phyloP scores from a whole-genome alignment of 2,329 filamentous ascomycete genomes.

The Hypoxylon sp. region DNA sequence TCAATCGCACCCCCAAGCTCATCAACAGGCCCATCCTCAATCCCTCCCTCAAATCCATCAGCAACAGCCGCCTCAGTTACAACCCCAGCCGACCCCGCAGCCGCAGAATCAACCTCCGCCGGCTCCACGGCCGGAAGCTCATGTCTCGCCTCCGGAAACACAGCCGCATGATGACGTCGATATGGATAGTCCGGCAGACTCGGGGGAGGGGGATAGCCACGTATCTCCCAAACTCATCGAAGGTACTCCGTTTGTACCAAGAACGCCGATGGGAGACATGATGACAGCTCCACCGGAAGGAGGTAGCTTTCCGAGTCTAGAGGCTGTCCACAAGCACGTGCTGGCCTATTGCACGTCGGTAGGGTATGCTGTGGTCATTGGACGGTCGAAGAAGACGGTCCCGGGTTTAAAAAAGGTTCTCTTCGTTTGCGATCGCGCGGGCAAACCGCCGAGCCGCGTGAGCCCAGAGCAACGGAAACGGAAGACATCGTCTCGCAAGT shows the following conservation, averaged over 20 bases:
- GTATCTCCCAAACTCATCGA: constrained; percentile 62
- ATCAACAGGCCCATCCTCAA: constrained; percentile 43
- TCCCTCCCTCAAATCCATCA: constrained; percentile 51
- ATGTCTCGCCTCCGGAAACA: constrained; percentile 52
- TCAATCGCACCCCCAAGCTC: constrained; percentile 42
- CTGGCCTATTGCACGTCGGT: constrained; percentile 74
- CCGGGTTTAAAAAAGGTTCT: constrained; percentile 75
- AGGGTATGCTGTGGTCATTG: constrained; percentile 76
- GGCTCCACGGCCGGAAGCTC: constrained; percentile 48
- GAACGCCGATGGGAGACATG: constrained; percentile 67
- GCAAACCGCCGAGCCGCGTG: constrained; percentile 71
- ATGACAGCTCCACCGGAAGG: constrained; percentile 74
- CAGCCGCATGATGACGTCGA: constrained; percentile 64
- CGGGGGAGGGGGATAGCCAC: constrained; percentile 58
- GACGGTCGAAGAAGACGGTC: constrained; percentile 75
- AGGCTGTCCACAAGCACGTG: constrained; percentile 73
- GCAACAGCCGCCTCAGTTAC: constrained; percentile 44
- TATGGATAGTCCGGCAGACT: constrained; percentile 62
- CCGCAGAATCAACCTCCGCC: constrained; percentile 46
- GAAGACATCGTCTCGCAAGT: constrained; percentile 76
- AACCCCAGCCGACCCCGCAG: constrained; percentile 47
- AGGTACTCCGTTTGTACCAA: constrained; percentile 63
- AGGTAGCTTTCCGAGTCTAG: constrained; percentile 72
- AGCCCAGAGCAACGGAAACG: constrained; percentile 73
- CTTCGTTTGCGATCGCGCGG: constrained; percentile 74